phyloP scores from a whole-genome alignment of 768 basidiomycete species.

The Pisolithus sp. region DNA sequence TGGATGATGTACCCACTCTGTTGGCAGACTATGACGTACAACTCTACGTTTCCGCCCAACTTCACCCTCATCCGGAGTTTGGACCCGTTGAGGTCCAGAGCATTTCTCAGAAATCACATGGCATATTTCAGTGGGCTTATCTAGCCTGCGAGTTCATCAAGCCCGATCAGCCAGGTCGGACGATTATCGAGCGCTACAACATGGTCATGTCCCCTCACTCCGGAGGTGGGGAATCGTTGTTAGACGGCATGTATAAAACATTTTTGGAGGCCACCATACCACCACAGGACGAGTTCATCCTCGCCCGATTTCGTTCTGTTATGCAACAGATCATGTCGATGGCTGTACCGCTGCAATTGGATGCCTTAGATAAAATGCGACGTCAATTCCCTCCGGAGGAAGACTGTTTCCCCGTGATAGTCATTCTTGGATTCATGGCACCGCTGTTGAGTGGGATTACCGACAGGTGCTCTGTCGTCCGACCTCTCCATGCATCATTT shows the following conservation, averaged over 20 bases:
- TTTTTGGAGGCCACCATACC: not conserved
- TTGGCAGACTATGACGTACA: not conserved
- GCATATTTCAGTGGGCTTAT: no score
- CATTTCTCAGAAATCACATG: no score
- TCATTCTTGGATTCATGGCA: slow-evolving; percentile 1
- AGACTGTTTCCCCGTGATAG: not conserved
- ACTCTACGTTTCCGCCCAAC: not conserved
- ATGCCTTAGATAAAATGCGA: not conserved
- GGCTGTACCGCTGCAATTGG: not conserved
- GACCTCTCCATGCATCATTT: slow-evolving; percentile 24
- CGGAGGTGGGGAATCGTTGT: no score
- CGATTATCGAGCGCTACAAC: no score
- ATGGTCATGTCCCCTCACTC: no score
- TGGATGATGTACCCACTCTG: not conserved
- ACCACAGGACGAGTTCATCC: not conserved
- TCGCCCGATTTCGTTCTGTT: not conserved
- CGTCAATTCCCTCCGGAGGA: not conserved
- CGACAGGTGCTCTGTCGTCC: slow-evolving; percentile 3
- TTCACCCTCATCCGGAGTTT: not conserved
- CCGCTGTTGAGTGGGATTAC: slow-evolving; percentile 4
- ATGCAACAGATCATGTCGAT: slow-evolving; percentile 1
- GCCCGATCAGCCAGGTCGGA: no score
- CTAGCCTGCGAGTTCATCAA: no score
- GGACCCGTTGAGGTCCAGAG: no score
- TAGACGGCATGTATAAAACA: not conserved